Evolutionary conservation across 345 rosid genomes (phyloP).

Genomic region (Salix koriyanagi): DNA sequence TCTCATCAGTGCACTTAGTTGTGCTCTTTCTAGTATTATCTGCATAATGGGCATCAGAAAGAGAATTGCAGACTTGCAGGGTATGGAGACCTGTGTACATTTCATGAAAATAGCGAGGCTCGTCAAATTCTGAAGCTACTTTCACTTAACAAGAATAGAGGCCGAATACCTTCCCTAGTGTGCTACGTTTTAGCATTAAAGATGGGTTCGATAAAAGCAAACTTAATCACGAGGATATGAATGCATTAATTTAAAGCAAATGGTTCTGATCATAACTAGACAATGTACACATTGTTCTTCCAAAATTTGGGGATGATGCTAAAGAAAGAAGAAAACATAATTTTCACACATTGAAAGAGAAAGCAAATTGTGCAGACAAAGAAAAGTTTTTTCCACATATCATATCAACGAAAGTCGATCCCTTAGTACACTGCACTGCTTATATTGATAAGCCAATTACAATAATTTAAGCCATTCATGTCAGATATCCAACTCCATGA

Average conservation of each 20-base stretch:
- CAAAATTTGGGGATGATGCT: not conserved
- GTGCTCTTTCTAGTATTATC: slow-evolving; percentile 4
- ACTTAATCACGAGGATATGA: not conserved
- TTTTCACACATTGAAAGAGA: not conserved
- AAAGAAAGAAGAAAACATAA: not conserved
- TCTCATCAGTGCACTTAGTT: not conserved
- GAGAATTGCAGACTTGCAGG: not conserved
- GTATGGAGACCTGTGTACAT: not conserved
- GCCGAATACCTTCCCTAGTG: not conserved
- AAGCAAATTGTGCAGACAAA: not conserved
- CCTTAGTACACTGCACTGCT: slow-evolving; percentile 16
- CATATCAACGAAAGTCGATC: not conserved
- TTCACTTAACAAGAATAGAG: not conserved
- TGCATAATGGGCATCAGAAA: not conserved
- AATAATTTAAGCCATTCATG: slow-evolving; percentile 10
- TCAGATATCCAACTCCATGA: slow-evolving; percentile 22
- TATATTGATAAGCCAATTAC: not conserved
- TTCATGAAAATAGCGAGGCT: slow-evolving; percentile 2
- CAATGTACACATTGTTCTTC: not conserved
- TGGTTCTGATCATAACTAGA: not conserved
- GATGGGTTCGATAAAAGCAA: not conserved
- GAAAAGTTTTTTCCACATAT: not conserved
- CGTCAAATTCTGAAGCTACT: not conserved
- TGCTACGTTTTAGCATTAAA: not conserved
- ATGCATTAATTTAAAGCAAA: not conserved